Base-by-base conservation (phyloP, 2,329 filamentous ascomycete species). In the Cytospora mali region DNA sequence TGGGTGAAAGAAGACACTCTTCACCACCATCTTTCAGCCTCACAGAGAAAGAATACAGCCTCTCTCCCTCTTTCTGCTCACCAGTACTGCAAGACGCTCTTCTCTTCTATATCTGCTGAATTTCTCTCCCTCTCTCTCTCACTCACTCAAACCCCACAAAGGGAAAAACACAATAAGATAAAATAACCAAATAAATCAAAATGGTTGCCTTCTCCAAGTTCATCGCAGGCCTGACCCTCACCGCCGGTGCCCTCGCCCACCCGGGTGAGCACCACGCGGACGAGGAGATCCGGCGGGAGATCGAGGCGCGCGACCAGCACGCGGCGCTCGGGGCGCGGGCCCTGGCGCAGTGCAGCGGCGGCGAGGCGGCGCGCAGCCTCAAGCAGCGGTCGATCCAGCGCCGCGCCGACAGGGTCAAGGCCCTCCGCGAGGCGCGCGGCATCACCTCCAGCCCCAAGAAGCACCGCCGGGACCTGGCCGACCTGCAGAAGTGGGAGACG, bases 341-440 rank as follows among this genome's bases (percentile, higher is more conserved):
- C 16, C 71, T 80, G 7, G 72, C 70, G 53, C 67, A 75, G 57
- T 81, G 79, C 62, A 71, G n/a, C 42, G 42, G 42, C 23, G 42
- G 42, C 42, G 42, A 76, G 50, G 72, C 74, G 58, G 72, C 75
- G 23, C 74, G 75, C 58, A 75, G 75, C 25, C 71, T 79, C 35
- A 74, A 78, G 67, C 67, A 71, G 52, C 73, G 74, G n/a, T 76
- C 77, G 55, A 69, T 78, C 64, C 69, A 75, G 64, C 77, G 79
- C 46, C 77, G 79, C 56, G 74, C 72, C 29, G 71, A 75, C 39
- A 71, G 72, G 46, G 75, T 78, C 33, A 71, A 75, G 62, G 69
- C 72, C 42, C 69, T 80, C 57, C 75, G 77, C 50, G 64, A 75
- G 66, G 75, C 76, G 71, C 72, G 75, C 23, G 71, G 70, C 31